phyloP scores from a whole-genome alignment of 169 alveolate species.

The Cryptosporidium ubiquitum region DNA sequence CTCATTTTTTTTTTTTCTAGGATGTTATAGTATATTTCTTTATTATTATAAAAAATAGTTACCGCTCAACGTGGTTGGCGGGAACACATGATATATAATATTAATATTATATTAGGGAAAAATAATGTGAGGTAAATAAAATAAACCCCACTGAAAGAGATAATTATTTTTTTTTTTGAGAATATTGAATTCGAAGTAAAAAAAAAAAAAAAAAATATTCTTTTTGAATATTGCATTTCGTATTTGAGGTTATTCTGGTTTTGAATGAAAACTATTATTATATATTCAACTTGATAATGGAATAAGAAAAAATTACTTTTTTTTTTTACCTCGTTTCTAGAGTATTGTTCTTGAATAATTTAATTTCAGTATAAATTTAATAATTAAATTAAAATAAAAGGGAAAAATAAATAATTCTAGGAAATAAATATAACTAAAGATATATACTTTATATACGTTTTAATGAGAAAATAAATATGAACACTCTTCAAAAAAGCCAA shows the following conservation, averaged over 20 bases:
- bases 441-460: not conserved
- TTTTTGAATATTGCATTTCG: not conserved
- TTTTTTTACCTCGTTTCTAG: not conserved
- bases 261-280: not conserved
- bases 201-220: not conserved
- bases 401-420: not conserved
- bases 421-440: not conserved
- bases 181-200: not conserved
- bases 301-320: not conserved
- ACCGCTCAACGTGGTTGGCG: not conserved
- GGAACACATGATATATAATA: not conserved
- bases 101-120: not conserved
- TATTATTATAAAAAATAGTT: not conserved
- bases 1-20: not conserved
- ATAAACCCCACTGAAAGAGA: slow-evolving; percentile 10
- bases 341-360: not conserved
- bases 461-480: not conserved
- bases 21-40: not conserved
- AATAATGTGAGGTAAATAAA: slow-evolving; percentile 7
- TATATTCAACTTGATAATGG: not conserved
- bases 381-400: not conserved
- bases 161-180: not conserved
- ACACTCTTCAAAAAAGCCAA: not conserved
- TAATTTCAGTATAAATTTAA: not conserved
- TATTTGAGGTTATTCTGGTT: not conserved